These are phyloP conservation scores for Coelastrella sp. DNA, from an alignment of 139 green algal species.

Conservation along the genomic window DNA sequence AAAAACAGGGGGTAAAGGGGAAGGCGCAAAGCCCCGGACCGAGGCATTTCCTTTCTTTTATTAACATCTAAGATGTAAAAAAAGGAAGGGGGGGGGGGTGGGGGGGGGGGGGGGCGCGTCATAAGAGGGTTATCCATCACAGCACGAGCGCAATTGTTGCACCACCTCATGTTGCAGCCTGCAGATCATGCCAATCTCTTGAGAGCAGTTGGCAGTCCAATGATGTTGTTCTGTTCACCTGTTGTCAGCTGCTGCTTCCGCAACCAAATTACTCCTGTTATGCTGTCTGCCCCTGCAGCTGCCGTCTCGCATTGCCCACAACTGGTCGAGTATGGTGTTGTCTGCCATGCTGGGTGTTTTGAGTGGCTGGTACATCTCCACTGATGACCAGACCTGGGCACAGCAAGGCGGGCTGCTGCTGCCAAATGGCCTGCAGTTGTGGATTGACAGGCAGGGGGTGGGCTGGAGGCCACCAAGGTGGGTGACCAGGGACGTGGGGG, in stretches of 20 bases:
- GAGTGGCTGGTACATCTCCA: conserved; percentile 24
- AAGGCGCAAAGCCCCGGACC: no score
- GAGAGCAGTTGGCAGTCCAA: no score
- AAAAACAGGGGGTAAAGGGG: no score
- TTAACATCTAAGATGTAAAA: no score
- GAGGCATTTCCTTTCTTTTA: no score
- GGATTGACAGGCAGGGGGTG: conserved; percentile 34
- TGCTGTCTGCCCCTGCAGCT: conserved; percentile 29
- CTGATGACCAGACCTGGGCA: conserved; percentile 4
- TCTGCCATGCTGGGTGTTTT: conserved; percentile 17
- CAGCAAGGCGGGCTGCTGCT: conserved; percentile 20
- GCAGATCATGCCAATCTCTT: background rate
- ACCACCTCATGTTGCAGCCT: background rate
- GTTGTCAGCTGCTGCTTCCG: background rate
- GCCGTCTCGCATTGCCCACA: conserved; percentile 1
- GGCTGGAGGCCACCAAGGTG: conserved; percentile 19
- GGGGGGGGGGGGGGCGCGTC: no score
- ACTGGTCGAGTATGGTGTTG: conserved; percentile 44
- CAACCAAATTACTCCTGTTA: background rate
- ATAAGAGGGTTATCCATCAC: no score
- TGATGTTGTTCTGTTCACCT: background rate
- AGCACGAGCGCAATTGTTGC: no score
- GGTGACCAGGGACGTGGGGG: background rate
- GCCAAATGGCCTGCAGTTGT: conserved; percentile 24
- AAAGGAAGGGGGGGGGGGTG: no score